phyloP scores from a whole-genome alignment of 2,329 filamentous ascomycete genomes.

The Colletotrichum liriopes region DNA sequence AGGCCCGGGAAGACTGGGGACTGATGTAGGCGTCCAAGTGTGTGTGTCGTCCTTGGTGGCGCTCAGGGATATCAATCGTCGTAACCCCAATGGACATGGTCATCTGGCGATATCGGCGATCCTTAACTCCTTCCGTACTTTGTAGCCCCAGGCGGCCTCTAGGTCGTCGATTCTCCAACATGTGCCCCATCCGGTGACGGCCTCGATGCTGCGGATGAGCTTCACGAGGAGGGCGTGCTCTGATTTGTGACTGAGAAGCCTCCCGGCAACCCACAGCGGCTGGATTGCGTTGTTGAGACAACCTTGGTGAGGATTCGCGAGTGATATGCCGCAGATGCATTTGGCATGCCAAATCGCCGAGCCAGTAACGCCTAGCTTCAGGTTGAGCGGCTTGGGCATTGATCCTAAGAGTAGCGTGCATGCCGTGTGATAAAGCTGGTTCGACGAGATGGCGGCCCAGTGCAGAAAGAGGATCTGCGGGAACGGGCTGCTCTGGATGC shows the following conservation, averaged over 20 bases:
- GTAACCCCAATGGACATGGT: background rate
- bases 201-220: constrained; percentile 66
- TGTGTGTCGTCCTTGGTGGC: background rate
- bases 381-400: constrained; percentile 51
- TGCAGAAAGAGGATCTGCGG: constrained; percentile 68
- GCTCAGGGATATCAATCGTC: background rate
- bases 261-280: constrained; percentile 70
- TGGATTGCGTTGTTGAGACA: constrained; percentile 72
- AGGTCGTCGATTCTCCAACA: constrained; percentile 69
- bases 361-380: constrained; percentile 47
- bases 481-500: constrained; percentile 61
- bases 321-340: constrained; percentile 69
- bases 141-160: constrained; percentile 59
- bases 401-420: constrained; percentile 66
- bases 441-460: constrained; percentile 70
- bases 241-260: constrained; percentile 65
- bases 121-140: constrained; percentile 45
- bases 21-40: background rate
- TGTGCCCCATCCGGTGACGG: constrained; percentile 67
- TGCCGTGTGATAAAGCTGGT: constrained; percentile 71
- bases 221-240: constrained; percentile 59
- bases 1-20: constrained; percentile 49
- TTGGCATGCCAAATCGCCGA: constrained; percentile 70
- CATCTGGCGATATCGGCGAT: constrained; percentile 18
- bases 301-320: constrained; percentile 69